Percentiles rank a stretch among this genome's conserved stretches.
phyloP scores from a whole-genome alignment of 257 asterid genomes.

The Nicotiana benthamiana region DNA sequence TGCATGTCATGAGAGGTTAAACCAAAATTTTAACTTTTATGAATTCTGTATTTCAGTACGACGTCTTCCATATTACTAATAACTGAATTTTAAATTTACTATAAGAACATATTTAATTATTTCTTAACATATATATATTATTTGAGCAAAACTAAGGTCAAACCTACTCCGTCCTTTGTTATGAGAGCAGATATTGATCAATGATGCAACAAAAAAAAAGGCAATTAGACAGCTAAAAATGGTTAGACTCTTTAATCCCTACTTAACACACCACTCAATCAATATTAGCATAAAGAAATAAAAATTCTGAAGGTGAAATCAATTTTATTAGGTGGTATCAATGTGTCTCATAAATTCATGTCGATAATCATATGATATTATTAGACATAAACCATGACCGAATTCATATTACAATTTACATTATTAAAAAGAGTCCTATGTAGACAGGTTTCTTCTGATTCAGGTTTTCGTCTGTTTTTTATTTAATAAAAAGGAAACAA shows the following conservation, averaged over 20 bases:
- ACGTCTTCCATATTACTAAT: too few species aligned
- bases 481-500: background rate
- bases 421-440: background rate
- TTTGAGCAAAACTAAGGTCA: too few species aligned
- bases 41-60: too few species aligned
- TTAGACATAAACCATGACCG: background rate
- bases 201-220: background rate
- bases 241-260: background rate
- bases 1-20: too few species aligned
- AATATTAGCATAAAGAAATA: background rate
- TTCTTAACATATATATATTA: too few species aligned
- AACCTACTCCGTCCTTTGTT: background rate
- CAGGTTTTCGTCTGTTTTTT: background rate
- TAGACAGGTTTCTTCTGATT: background rate
- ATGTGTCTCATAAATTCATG: background rate
- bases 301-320: background rate
- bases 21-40: too few species aligned
- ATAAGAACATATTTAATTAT: too few species aligned
- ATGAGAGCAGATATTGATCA: background rate
- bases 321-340: background rate
- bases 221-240: background rate
- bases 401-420: background rate
- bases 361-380: background rate
- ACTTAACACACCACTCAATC: background rate
- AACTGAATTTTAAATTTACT: too few species aligned